Evolutionary conservation across 1,139 yeast species (phyloP), one percentile per base, ranked within the genome.

Genomic region (Nakaseomyces kungkrabaensis): DNA sequence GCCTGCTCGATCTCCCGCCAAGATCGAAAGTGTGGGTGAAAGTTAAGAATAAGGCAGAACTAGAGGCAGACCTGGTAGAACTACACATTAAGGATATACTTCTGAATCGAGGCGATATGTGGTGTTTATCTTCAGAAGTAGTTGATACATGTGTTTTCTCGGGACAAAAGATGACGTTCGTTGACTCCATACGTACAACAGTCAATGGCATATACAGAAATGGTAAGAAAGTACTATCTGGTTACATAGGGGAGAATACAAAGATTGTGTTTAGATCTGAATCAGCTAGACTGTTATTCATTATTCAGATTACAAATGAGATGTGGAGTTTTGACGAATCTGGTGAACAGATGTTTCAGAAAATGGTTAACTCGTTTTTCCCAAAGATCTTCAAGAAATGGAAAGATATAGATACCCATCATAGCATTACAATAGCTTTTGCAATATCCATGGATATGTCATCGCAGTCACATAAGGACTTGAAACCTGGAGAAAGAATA

Each of bases 281-380:
- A 59, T 83, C 96, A 45, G 95, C 97, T 1, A 79, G 86, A 51
- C 70, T 90, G 52, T 78, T 89, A 10, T 86, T 90, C 47, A 73
- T 94, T 54, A 81, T 94, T 48, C 98, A 94, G 64, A 79, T 90
- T 56, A 86, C 97, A 1, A 76, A 85, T 41, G 99, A 94, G 62
- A 94, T 92, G 97, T 94, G 97, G 95, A 89, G 90, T 63, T 94
- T 94, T 66, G 97, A 92, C 67, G 97, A 90, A 62, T 85, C 85
- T 58, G 98, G 98, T 0, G 97, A 90, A 61, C 85, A 90, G 48
- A 79, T 88, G 77, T 92, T 90, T 64, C 95, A 90, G 65, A 89
- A 89, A 66, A 79, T 94, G 59, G 88, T 94, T 47, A 90, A 92
- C 65, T 86, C 95, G 25, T 74, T 92, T 51, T 80, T 94, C 52